These are phyloP conservation scores for Penicillium bialowiezense DNA, from an alignment of 495 filamentous ascomycete species.

Conservation along the genomic window DNA sequence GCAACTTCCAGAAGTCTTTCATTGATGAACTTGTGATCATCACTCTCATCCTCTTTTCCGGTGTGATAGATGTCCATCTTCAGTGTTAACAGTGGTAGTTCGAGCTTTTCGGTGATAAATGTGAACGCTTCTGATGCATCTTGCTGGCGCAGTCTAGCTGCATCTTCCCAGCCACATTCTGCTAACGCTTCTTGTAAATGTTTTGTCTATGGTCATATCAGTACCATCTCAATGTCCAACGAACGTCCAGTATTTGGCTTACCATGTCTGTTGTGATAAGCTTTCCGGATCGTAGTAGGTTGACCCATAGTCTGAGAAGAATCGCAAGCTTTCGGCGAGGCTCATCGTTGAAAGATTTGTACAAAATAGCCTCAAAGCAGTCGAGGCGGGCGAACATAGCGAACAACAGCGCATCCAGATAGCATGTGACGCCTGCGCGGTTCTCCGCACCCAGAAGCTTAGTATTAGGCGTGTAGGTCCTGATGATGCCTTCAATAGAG, in stretches of 20 bases:
- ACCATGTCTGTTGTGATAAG: constrained; percentile 86
- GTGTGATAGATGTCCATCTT: constrained; percentile 95
- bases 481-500: constrained; percentile 77
- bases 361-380: constrained; percentile 88
- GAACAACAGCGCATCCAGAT: constrained; percentile 87
- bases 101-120: constrained; percentile 85
- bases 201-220: constrained; percentile 60
- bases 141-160: constrained; percentile 72
- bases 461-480: constrained; percentile 63
- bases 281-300: constrained; percentile 79
- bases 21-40: constrained; percentile 92
- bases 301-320: constrained; percentile 86
- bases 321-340: constrained; percentile 68
- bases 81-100: constrained; percentile 83
- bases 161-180: constrained; percentile 91
- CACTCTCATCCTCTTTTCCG: constrained; percentile 73
- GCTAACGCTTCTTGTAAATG: constrained; percentile 78
- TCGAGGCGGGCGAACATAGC: constrained; percentile 91
- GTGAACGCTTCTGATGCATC: constrained; percentile 94
- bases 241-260: constrained; percentile 24
- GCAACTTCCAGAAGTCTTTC: constrained; percentile 91
- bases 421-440: constrained; percentile 82
- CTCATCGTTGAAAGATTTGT: constrained; percentile 63
- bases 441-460: constrained; percentile 86
- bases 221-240: not conserved